Conservation (phyloP, 2,329 filamentous ascomycete species). For the Bertia moriformis region DNA sequence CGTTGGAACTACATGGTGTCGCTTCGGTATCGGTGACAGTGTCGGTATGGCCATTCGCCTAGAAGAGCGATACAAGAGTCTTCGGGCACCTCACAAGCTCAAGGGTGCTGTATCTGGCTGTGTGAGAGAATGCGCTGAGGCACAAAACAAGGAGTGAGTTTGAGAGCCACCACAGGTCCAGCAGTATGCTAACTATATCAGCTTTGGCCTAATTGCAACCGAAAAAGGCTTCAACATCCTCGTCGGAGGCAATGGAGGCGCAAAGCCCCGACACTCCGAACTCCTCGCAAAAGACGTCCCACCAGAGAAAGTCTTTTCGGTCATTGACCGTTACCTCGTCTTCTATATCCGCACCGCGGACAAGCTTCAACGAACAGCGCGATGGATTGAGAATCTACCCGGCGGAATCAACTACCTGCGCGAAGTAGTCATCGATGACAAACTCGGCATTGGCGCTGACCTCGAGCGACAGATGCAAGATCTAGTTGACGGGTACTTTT, state of each 20-base stretch:
- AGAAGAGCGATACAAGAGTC: constrained; percentile 83
- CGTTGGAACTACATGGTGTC: constrained; percentile 81
- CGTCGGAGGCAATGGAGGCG: constrained; percentile 77
- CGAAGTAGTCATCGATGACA: constrained; percentile 72
- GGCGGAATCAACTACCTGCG: constrained; percentile 73
- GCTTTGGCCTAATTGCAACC: constrained; percentile 79
- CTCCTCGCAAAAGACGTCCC: constrained; percentile 76
- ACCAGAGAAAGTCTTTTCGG: constrained; percentile 65
- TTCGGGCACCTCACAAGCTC: constrained; percentile 78
- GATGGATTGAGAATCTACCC: constrained; percentile 73
- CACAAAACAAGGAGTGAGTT: constrained; percentile 73
- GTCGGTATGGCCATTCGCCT: constrained; percentile 80
- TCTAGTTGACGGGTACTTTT: constrained; percentile 71
- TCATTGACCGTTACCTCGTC: constrained; percentile 78
- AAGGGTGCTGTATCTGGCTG: constrained; percentile 84
- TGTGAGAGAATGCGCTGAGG: constrained; percentile 84
- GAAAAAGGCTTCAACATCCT: constrained; percentile 92
- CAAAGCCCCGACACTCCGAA: constrained; percentile 69
- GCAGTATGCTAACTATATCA: constrained; percentile 16
- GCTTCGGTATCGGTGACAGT: constrained; percentile 76
- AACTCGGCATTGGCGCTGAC: constrained; percentile 69
- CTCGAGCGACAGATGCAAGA: constrained; percentile 81
- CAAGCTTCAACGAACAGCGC: constrained; percentile 73
- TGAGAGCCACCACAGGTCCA: neutral
- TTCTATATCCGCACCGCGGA: constrained; percentile 91